Conservation (phyloP, 164 flowering plant genomes). For the Houttuynia cordata region DNA sequence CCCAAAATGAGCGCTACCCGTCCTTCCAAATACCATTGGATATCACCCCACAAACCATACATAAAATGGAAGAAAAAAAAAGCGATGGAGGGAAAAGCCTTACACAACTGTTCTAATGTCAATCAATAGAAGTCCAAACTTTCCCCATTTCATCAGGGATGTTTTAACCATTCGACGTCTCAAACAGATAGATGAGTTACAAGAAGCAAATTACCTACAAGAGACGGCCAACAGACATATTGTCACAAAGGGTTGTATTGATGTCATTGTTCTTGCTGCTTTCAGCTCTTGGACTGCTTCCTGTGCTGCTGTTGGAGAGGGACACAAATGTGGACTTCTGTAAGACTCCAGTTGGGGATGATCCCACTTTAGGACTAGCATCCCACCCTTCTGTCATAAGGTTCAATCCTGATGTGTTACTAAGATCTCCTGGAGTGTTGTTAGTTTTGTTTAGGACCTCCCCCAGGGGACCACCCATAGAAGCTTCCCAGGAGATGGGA, state of each 20-base stretch:
- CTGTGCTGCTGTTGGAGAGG: slow-evolving; percentile 74
- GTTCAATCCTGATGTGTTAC: slow-evolving; percentile 30
- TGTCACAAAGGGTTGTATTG: slow-evolving; percentile 24
- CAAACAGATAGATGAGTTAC: not conserved
- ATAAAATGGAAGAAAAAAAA: too few relatives aligned
- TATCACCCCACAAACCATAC: too few relatives aligned
- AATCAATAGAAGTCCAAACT: too few relatives aligned
- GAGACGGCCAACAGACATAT: slow-evolving; percentile 20
- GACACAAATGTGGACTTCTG: slow-evolving; percentile 58
- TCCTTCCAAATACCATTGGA: too few relatives aligned
- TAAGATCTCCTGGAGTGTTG: slow-evolving; percentile 16
- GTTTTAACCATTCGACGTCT: not conserved
- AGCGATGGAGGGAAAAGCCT: too few relatives aligned
- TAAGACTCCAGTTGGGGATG: slow-evolving; percentile 72
- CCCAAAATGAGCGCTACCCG: too few relatives aligned
- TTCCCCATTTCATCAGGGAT: too few relatives aligned
- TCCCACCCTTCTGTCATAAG: slow-evolving; percentile 62
- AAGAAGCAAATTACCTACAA: slow-evolving; percentile 8
- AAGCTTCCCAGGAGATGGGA: slow-evolving; percentile 53
- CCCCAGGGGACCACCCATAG: slow-evolving; percentile 85
- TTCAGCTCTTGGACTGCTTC: slow-evolving; percentile 65
- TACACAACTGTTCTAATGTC: too few relatives aligned
- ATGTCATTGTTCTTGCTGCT: slow-evolving; percentile 15
- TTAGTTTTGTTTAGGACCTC: slow-evolving; percentile 53
- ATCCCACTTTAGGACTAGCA: slow-evolving; percentile 36